Base-by-base conservation (phyloP, 805 yeast species). In the Suhomyces tanzawaensis region DNA sequence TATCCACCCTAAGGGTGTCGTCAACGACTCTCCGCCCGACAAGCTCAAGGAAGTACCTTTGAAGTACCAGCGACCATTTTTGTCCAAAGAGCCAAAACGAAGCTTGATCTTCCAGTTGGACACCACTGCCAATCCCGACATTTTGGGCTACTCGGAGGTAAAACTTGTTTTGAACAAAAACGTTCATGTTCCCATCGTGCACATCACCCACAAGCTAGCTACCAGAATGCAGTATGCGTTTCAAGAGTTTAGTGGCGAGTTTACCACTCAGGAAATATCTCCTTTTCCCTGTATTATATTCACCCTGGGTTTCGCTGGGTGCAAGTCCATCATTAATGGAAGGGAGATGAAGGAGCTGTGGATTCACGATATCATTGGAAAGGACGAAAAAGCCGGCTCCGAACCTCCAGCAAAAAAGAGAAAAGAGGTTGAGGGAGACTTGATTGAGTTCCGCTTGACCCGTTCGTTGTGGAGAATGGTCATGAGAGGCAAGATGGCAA, bases 391-490 rank as follows among this genome's bases (percentile, higher is more conserved):
- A n/a, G 37, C 27, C 13, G 52, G 42, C 7, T 32, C 13, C 6
- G 33, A 29, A 8, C 32, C 12, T n/a, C 34, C 30, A 4, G 39
- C 29, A 22, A 53, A 49, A 29, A 40, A 39, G 19, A 35, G 48
- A 4, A 44, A 48, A 22, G 39, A 30, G 5, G 24, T 46, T 4
- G 42, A 34, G 13, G 72, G 72, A 3, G 72, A 67, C 29, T 53
- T 69, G 3, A 62, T 75, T n/a, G 73, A 70, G 38, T 58, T 76
- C 31, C 63, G 62, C 36, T 29, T 77, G 5, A 42, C 59, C 11
- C 63, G 60, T 41, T 67, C 77, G 2, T 65, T 70, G 40, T 76
- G 78, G 78, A 55, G 62, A 16, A 34, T 64, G 23, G 36, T 52
- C 15, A 45, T 52, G 44, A 45, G 59, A 14, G 62, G 58, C 1